These are phyloP conservation scores for Plenodomus biglobosus DNA, from an alignment of 2,329 filamentous ascomycete genomes.

Conservation along the genomic window DNA sequence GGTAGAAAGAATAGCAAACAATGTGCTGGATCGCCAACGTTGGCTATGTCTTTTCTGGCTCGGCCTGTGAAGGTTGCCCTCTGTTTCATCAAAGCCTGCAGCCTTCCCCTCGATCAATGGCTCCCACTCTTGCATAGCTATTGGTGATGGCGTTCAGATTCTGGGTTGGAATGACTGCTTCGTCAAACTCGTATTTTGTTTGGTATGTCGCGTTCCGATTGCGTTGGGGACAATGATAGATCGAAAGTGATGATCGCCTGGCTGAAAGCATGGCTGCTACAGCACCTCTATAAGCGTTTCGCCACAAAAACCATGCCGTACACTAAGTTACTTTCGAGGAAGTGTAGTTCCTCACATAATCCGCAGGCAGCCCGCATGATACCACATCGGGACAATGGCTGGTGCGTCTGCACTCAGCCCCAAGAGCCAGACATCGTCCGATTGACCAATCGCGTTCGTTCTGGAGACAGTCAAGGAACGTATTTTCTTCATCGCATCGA, in stretches of 20 bases:
- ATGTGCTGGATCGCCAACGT: neutral
- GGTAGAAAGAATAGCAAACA: conserved; percentile 9
- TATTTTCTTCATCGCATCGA: conserved; percentile 3
- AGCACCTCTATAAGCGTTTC: neutral
- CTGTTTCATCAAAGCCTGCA: conserved; percentile 1
- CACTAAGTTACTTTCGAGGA: conserved; percentile 5
- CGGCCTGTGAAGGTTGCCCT: neutral
- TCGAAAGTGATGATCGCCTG: neutral
- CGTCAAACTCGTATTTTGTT: neutral
- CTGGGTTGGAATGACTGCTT: neutral
- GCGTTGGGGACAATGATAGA: neutral
- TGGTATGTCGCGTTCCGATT: neutral
- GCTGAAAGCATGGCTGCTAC: neutral
- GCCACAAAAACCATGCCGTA: neutral
- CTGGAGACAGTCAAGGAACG: neutral
- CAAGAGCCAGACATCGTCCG: conserved; percentile 3
- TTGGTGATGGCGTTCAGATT: neutral
- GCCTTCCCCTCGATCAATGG: neutral
- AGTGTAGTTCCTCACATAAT: conserved; percentile 4
- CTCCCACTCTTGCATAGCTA: neutral
- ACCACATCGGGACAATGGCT: conserved; percentile 23
- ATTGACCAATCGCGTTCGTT: conserved; percentile 10
- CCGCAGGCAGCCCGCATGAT: conserved; percentile 8
- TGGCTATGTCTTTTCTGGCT: neutral
- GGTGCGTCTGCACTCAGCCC: conserved; percentile 22